phyloP scores from a whole-genome alignment of 2,329 filamentous ascomycete genomes.

The Aspergillus puulaauensis region DNA sequence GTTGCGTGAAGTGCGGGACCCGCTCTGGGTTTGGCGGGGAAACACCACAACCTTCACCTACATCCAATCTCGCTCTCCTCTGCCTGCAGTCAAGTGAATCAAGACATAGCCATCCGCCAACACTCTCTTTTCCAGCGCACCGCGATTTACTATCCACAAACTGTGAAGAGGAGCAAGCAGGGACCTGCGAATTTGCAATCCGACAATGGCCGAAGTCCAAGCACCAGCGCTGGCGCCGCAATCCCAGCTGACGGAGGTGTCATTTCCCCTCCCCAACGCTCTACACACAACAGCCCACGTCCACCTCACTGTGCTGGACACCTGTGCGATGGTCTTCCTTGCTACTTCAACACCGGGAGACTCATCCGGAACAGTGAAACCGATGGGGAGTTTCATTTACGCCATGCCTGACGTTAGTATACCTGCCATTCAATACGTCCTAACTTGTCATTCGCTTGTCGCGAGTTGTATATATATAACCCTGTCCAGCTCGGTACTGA shows the following conservation, averaged over 20 bases:
- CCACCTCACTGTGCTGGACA: slow-evolving; percentile 56
- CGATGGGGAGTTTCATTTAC: slow-evolving; percentile 89
- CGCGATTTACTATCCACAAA: background rate
- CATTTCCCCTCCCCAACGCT: slow-evolving; percentile 57
- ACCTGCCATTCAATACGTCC: background rate
- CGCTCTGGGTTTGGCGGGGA: slow-evolving; percentile 15
- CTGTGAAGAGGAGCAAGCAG: background rate
- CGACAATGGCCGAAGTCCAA: slow-evolving; percentile 1
- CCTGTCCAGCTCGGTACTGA: background rate
- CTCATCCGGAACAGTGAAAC: slow-evolving; percentile 39
- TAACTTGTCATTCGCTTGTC: background rate
- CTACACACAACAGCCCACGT: slow-evolving; percentile 59
- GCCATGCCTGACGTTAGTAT: slow-evolving; percentile 78
- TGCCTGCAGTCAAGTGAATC: background rate
- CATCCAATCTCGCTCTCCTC: background rate
- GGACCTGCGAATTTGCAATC: background rate
- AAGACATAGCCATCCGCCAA: background rate
- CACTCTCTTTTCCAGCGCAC: background rate
- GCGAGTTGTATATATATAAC: background rate
- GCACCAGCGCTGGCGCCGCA: background rate
- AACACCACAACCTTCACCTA: background rate
- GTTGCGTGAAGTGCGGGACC: slow-evolving; percentile 3
- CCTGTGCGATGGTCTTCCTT: slow-evolving; percentile 57
- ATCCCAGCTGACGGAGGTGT: slow-evolving; percentile 44
- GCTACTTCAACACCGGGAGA: slow-evolving; percentile 53